A percentile compares a stretch with the other conserved stretches of the same genome.
Evolutionary conservation across 1,284 basidiomycete genomes (phyloP).

Genomic region (Ustanciosporium gigantosporum): DNA sequence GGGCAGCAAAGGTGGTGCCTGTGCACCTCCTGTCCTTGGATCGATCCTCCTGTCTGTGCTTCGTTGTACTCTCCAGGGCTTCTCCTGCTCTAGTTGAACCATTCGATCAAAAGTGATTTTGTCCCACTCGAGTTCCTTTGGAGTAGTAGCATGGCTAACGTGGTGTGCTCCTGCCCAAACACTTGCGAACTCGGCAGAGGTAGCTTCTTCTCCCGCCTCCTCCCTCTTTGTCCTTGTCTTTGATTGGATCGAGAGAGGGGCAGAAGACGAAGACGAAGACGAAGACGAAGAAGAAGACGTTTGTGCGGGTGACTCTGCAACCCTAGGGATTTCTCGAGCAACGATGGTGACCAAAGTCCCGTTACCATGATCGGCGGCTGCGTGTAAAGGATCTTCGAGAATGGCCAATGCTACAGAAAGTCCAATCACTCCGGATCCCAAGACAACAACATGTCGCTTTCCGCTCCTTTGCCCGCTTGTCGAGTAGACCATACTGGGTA

Average conservation of each 20-base stretch:
- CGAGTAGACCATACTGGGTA: too few relatives aligned
- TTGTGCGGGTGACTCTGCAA: neutral
- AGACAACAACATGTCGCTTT: slow-evolving; percentile 17
- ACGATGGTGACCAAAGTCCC: slow-evolving; percentile 21
- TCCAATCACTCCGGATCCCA: slow-evolving; percentile 43
- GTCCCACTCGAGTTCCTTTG: slow-evolving; percentile 15
- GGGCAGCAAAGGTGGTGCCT: too few relatives aligned
- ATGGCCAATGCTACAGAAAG: slow-evolving; percentile 33
- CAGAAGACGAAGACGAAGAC: too few relatives aligned
- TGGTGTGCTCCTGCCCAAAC: slow-evolving; percentile 41
- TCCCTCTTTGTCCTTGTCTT: too few relatives aligned
- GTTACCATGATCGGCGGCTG: too few relatives aligned
- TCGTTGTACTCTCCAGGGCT: too few relatives aligned
- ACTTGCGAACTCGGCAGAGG: slow-evolving; percentile 33
- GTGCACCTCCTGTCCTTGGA: too few relatives aligned
- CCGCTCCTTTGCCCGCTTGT: neutral
- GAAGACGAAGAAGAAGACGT: too few relatives aligned
- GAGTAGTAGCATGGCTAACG: slow-evolving; percentile 36
- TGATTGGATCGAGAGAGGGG: too few relatives aligned
- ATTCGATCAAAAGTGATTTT: slow-evolving; percentile 33
- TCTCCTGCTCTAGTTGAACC: slow-evolving; percentile 11
- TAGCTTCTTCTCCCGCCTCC: neutral
- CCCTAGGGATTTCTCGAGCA: slow-evolving; percentile 17
- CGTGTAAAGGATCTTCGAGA: slow-evolving; percentile 11
- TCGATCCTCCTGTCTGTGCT: too few relatives aligned